A percentile compares a stretch with the other conserved stretches of the same genome.
Conservation (phyloP, 2,329 filamentous ascomycete genomes). For the Bisporella sp. region DNA sequence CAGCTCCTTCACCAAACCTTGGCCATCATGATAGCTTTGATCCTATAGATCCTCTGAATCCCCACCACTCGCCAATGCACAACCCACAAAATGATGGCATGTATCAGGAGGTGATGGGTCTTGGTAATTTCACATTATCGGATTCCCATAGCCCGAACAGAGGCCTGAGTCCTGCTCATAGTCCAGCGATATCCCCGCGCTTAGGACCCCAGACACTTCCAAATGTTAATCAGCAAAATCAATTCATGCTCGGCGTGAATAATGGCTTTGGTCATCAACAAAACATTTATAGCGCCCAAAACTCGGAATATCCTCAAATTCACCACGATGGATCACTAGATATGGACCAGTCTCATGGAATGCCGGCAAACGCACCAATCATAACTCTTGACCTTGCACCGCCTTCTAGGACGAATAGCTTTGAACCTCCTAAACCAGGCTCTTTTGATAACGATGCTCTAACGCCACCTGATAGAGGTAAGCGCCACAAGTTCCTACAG, state of each 20-base stretch:
- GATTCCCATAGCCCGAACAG: slow-evolving; percentile 61
- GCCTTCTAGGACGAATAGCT: slow-evolving; percentile 56
- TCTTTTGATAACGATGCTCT: slow-evolving; percentile 67
- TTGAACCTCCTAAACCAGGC: slow-evolving; percentile 58
- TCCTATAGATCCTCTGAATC: slow-evolving; percentile 42
- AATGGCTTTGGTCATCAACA: slow-evolving; percentile 40
- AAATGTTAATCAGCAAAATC: slow-evolving; percentile 39
- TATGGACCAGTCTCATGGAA: slow-evolving; percentile 62
- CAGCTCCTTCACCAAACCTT: slow-evolving; percentile 76
- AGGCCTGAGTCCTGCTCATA: slow-evolving; percentile 75
- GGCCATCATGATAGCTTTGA: slow-evolving; percentile 76
- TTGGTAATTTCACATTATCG: slow-evolving; percentile 74
- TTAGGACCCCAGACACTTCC: slow-evolving; percentile 50
- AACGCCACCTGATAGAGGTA: slow-evolving; percentile 71
- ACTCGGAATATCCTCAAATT: slow-evolving; percentile 38
- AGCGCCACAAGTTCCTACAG: slow-evolving; percentile 12
- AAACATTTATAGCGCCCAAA: slow-evolving; percentile 42
- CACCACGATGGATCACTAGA: slow-evolving; percentile 45
- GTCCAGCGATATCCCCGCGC: slow-evolving; percentile 58
- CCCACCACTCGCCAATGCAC: slow-evolving; percentile 72
- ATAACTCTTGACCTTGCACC: slow-evolving; percentile 94
- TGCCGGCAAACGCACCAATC: slow-evolving; percentile 70
- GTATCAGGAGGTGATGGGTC: slow-evolving; percentile 71
- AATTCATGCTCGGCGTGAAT: slow-evolving; percentile 38
- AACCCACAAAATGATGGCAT: slow-evolving; percentile 63